Conservation (phyloP, 1,284 basidiomycete genomes). For the Xanthoconium separans region DNA sequence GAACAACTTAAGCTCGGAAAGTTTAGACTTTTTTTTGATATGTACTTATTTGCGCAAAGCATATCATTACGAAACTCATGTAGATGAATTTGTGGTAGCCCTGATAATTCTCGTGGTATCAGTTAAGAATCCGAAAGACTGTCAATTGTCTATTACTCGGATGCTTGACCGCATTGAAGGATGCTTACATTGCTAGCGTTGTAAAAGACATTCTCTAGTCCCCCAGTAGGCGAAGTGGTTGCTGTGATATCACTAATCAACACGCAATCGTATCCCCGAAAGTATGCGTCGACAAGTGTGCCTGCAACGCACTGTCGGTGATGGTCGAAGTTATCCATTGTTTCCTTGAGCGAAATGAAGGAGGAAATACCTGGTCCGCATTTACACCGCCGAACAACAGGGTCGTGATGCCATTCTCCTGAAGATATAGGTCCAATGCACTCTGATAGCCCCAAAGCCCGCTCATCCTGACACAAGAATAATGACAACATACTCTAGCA, state of each 20-base stretch:
- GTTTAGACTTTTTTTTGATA: neutral
- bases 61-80: neutral
- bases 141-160: conserved; percentile 7
- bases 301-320: conserved; percentile 58
- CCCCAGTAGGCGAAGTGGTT: conserved; percentile 62
- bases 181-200: conserved; percentile 53
- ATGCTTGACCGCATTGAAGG: neutral
- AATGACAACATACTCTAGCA: neutral
- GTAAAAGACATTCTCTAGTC: conserved; percentile 55
- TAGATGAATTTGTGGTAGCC: conserved; percentile 1
- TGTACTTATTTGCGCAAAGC: neutral
- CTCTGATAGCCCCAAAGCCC: conserved; percentile 64
- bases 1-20: neutral
- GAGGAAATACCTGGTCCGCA: conserved; percentile 54
- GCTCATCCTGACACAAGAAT: conserved; percentile 50
- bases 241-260: conserved; percentile 57
- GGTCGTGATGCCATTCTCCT: conserved; percentile 61
- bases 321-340: neutral
- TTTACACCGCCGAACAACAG: conserved; percentile 67
- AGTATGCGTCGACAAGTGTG: conserved; percentile 63
- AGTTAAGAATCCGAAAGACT: conserved; percentile 64
- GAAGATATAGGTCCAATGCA: conserved; percentile 57
- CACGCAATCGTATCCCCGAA: conserved; percentile 61
- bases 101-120: conserved; percentile 43
- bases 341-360: neutral